phyloP scores from a whole-genome alignment of 257 asterid species.

The Haberlea rhodopensis region DNA sequence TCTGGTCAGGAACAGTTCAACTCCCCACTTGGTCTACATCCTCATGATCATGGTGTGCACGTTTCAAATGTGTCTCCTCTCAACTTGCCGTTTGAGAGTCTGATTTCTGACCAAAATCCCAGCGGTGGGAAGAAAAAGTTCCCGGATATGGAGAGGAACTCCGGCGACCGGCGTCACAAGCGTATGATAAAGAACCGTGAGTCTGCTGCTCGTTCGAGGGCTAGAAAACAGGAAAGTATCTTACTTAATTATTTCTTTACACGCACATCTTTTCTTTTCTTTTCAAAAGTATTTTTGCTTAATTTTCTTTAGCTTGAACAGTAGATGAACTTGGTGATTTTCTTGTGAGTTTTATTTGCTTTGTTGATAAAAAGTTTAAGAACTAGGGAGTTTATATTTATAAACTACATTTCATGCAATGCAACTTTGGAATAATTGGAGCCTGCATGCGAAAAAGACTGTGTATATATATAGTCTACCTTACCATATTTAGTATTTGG shows the following conservation, averaged over 20 bases:
- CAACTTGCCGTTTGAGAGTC: too few relatives aligned
- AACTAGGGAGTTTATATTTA: too few relatives aligned
- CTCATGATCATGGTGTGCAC: constrained; percentile 3
- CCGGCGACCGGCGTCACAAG: constrained; percentile 30
- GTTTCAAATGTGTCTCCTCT: background rate
- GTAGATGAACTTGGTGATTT: too few relatives aligned
- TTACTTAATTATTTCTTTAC: too few relatives aligned
- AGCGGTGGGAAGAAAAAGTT: constrained; percentile 24
- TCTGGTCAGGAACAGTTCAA: constrained; percentile 25
- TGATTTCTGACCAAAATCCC: background rate
- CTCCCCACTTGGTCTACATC: constrained; percentile 20
- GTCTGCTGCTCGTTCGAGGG: constrained; percentile 47
- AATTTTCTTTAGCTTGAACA: too few relatives aligned
- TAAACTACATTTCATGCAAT: too few relatives aligned
- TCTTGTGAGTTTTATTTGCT: too few relatives aligned
- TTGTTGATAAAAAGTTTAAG: too few relatives aligned
- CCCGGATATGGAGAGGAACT: constrained; percentile 8
- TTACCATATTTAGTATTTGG: background rate
- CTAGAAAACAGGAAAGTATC: constrained; percentile 43
- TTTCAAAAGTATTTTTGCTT: background rate
- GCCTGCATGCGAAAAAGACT: background rate
- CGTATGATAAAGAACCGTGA: constrained; percentile 52
- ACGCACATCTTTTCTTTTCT: background rate
- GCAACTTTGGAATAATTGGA: too few relatives aligned
- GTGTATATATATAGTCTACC: background rate